Base-by-base conservation (phyloP, 2,329 filamentous ascomycete species). In the Pseudogymnoascus verrucosus region DNA sequence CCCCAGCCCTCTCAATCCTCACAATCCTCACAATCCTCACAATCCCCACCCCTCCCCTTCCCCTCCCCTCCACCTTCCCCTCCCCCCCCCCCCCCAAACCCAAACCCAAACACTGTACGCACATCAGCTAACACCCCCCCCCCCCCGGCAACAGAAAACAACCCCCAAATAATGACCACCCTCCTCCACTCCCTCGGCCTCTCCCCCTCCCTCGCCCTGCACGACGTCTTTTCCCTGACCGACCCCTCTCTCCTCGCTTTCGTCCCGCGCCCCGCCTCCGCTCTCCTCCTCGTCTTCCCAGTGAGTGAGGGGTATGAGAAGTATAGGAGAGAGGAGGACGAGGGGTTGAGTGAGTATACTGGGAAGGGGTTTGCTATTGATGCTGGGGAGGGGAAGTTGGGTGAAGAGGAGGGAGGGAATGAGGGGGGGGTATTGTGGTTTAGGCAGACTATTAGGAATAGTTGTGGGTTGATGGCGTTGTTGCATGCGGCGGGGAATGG, bases 371-470 rank as follows among this genome's bases (percentile, higher is more conserved):
- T 31, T 31, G 28, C 28, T 6, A 31, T 1, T 31, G 28, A 31
- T 31, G 28, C 28, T 31, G 28, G 28, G 28, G 28, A 8, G 28
- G 28, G 28, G 28, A 31, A 31, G 28, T 6, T 31, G 4, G 28
- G 28, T 5, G 28, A 31, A 8, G 28, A 8, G 5, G 28, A 7
- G 28, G 28, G 28, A 8, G 92, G 92, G 1, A 77, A 82, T 0
- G 72, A 71, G 0, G 91, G 97, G 72, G 88, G 90, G 5, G 90
- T 97, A 0, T 72, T 96, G 7, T 99, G 93, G 95, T 98, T 93
- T 82, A 89, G 86, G 69, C 93, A 98, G 78, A 98, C 93, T 0
- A 97, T 98, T 70, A 84, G 89, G 66, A 96, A 98, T 74, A 91
- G 93, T 0, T 98, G 93, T 75, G 93, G 93, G 0, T 78, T 96